These are phyloP conservation scores for Hyphopichia burtonii DNA, from an alignment of 1,139 yeast species.

Conservation along the genomic window DNA sequence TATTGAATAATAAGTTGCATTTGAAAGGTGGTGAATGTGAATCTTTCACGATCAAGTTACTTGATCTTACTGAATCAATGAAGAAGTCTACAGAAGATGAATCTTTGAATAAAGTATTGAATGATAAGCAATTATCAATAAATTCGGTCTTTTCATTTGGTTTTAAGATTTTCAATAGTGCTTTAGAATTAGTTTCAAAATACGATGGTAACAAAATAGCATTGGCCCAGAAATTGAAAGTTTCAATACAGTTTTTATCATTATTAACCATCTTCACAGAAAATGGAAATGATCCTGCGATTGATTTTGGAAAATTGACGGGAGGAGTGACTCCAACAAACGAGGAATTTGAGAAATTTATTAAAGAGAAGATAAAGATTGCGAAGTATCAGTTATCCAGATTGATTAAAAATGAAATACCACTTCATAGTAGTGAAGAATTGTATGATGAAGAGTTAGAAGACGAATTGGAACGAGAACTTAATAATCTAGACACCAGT, in stretches of 20 bases:
- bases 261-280: constrained; percentile 28
- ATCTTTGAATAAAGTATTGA: constrained; percentile 40
- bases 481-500: constrained; percentile 12
- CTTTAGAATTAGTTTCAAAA: constrained; percentile 28
- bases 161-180: constrained; percentile 55
- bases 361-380: constrained; percentile 35
- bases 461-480: constrained; percentile 26
- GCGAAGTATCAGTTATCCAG: constrained; percentile 41
- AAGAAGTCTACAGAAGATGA: constrained; percentile 40
- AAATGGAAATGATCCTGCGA: constrained; percentile 21
- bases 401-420: constrained; percentile 39
- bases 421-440: constrained; percentile 17
- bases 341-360: constrained; percentile 25
- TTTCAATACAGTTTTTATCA: constrained; percentile 36
- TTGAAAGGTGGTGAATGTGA: constrained; percentile 51
- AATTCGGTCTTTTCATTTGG: constrained; percentile 63
- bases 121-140: constrained; percentile 56
- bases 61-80: constrained; percentile 62
- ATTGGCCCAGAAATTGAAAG: constrained; percentile 33
- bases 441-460: constrained; percentile 28
- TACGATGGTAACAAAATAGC: constrained; percentile 27
- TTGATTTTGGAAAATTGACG: constrained; percentile 32
- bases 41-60: constrained; percentile 51
- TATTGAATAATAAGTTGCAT: constrained; percentile 60
- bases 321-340: constrained; percentile 30